phyloP scores from a whole-genome alignment of 2,329 filamentous ascomycete species.

The Scopulariopsis brevicaulis region DNA sequence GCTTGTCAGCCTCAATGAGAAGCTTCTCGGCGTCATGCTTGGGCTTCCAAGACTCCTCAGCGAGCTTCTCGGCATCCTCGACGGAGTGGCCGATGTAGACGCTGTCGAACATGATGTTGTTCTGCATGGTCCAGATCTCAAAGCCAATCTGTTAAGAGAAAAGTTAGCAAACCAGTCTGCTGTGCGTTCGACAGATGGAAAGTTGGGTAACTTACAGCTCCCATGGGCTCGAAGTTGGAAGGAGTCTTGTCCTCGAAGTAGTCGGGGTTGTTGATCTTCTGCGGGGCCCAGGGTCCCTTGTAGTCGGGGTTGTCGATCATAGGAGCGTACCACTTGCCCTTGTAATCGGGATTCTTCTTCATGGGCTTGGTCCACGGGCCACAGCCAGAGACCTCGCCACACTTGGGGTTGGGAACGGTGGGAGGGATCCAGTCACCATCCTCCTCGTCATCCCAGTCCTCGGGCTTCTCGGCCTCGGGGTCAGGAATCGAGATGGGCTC shows the following conservation, averaged over 20 bases:
- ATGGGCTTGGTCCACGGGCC: conserved; percentile 85
- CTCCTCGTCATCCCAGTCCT: conserved; percentile 99
- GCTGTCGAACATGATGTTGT: conserved; percentile 97
- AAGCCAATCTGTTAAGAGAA: conserved; percentile 67
- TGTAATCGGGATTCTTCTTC: conserved; percentile 93
- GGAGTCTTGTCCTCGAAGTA: conserved; percentile 97
- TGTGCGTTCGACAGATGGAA: neutral
- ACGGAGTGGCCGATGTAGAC: conserved; percentile 98
- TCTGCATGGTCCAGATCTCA: conserved; percentile 99
- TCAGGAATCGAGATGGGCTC: conserved; percentile 77
- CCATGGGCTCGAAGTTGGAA: conserved; percentile 95
- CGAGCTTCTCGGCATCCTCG: conserved; percentile 82
- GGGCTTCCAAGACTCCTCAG: conserved; percentile 78
- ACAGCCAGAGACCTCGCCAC: conserved; percentile 83
- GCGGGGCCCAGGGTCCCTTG: conserved; percentile 90
- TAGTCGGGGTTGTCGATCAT: conserved; percentile 95
- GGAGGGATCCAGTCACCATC: conserved; percentile 95
- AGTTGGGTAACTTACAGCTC: conserved; percentile 58
- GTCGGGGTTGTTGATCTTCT: conserved; percentile 93
- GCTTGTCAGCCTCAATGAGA: conserved; percentile 67
- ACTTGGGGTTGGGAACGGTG: conserved; percentile 91
- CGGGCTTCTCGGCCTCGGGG: conserved; percentile 92
- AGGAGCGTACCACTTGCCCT: conserved; percentile 95
- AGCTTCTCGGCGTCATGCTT: conserved; percentile 79
- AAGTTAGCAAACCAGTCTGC: conserved; percentile 5